These are phyloP conservation scores for Blakeslea trispora DNA, from an alignment of 371 early-diverging fungal species.

Conservation along the genomic window DNA sequence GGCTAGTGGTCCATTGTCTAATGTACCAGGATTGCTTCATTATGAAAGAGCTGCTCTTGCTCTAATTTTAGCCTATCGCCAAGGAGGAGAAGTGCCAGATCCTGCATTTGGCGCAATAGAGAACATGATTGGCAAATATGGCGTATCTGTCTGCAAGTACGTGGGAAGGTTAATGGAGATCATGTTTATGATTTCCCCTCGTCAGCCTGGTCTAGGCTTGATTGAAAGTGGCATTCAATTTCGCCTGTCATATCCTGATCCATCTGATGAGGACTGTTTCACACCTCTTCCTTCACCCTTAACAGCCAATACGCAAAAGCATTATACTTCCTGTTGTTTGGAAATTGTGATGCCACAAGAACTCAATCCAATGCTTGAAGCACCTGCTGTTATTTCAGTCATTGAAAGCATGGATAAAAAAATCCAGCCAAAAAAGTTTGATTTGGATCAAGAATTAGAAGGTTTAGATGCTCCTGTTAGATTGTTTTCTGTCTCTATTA, in stretches of 20 bases:
- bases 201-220: constrained; percentile 27
- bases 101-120: constrained; percentile 26
- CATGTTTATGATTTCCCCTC: constrained; percentile 29
- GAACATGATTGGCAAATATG: constrained; percentile 25
- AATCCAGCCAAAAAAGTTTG: constrained; percentile 24
- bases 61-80: constrained; percentile 46
- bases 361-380: constrained; percentile 17
- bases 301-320: constrained; percentile 1
- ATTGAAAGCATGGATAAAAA: constrained; percentile 31
- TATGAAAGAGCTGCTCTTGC: constrained; percentile 51
- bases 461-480: constrained; percentile 3
- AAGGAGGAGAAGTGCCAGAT: constrained; percentile 43
- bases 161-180: constrained; percentile 34
- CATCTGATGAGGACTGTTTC: constrained; percentile 3
- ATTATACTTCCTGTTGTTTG: constrained; percentile 8
- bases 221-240: constrained; percentile 21
- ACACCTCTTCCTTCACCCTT: constrained; percentile 8
- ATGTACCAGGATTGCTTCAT: constrained; percentile 51
- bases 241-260: constrained; percentile 7
- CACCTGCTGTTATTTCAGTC: constrained; percentile 26
- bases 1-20: constrained; percentile 50
- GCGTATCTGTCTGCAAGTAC: constrained; percentile 28
- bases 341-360: constrained; percentile 18
- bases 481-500: constrained; percentile 14
- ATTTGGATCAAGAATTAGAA: constrained; percentile 18